Evolutionary conservation across 1,284 basidiomycete genomes (phyloP).

Genomic region (Sutorius eximius): DNA sequence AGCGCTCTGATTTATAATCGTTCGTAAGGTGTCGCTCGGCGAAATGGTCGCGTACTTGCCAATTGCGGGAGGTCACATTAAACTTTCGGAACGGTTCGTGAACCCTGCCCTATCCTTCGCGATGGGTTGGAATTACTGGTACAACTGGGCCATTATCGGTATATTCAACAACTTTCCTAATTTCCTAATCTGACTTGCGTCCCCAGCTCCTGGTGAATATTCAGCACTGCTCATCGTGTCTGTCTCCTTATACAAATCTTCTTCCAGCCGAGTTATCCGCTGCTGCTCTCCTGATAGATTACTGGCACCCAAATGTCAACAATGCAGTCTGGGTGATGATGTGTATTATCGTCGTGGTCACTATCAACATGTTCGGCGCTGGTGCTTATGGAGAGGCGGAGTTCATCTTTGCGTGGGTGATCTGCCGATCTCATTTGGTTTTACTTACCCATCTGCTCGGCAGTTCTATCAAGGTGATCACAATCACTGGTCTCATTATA

Average conservation of each 20-base stretch:
- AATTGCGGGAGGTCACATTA: conserved; percentile 61
- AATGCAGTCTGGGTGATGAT: conserved; percentile 66
- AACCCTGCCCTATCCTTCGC: conserved; percentile 69
- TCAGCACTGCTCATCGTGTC: not conserved
- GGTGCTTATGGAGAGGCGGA: conserved; percentile 57
- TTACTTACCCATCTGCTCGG: conserved; percentile 3
- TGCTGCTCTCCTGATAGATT: conserved; percentile 62
- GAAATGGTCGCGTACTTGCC: conserved; percentile 48
- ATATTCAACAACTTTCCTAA: conserved; percentile 15
- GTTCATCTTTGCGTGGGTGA: conserved; percentile 49
- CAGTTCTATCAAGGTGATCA: conserved; percentile 65
- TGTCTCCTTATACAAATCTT: not conserved
- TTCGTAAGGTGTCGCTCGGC: conserved; percentile 37
- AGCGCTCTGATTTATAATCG: not conserved
- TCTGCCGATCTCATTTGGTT: not conserved
- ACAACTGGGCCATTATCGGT: conserved; percentile 59
- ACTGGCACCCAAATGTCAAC: conserved; percentile 54
- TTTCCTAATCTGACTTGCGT: conserved; percentile 2
- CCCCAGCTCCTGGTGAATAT: conserved; percentile 29
- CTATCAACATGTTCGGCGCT: conserved; percentile 64
- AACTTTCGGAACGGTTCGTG: conserved; percentile 68
- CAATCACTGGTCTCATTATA: conserved; percentile 50
- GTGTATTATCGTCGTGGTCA: conserved; percentile 59
- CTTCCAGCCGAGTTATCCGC: conserved; percentile 60
- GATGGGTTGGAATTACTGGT: conserved; percentile 74